A percentile compares a stretch with the other conserved stretches of the same genome.
Evolutionary conservation across 139 green algal species (phyloP).

Genomic region (Nannochloris sp.): DNA sequence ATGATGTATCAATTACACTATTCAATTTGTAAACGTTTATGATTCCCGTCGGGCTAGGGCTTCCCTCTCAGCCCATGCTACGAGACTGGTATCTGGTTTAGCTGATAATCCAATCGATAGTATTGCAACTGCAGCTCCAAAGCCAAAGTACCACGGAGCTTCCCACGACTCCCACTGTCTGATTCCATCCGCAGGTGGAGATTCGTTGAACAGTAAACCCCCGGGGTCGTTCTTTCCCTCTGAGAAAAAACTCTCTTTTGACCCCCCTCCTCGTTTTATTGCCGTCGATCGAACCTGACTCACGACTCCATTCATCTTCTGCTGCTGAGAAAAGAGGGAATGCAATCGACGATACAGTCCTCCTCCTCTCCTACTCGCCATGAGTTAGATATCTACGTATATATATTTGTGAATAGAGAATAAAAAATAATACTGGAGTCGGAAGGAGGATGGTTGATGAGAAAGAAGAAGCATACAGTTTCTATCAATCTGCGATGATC

Average conservation of each 20-base stretch:
- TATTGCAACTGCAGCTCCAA: slow-evolving; percentile 28
- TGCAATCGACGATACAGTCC: too few relatives aligned
- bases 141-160: slow-evolving; percentile 57
- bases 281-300: slow-evolving; percentile 12
- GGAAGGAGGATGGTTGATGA: too few relatives aligned
- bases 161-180: slow-evolving; percentile 80
- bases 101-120: slow-evolving; percentile 21
- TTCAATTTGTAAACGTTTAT: too few relatives aligned
- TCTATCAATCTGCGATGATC: too few relatives aligned
- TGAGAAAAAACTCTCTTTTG: slow-evolving; percentile 53
- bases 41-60: slow-evolving; percentile 8
- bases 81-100: slow-evolving; percentile 25
- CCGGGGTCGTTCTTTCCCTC: slow-evolving; percentile 61
- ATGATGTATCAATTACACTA: too few relatives aligned
- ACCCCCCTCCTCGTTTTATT: neutral
- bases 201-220: slow-evolving; percentile 78
- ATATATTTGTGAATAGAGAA: too few relatives aligned
- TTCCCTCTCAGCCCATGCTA: slow-evolving; percentile 23
- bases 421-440: too few relatives aligned
- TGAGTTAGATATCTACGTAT: too few relatives aligned
- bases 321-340: slow-evolving; percentile 8
- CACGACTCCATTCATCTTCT: slow-evolving; percentile 4
- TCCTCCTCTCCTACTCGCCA: too few relatives aligned
- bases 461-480: too few relatives aligned
- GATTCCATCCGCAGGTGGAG: slow-evolving; percentile 53